Conservation (phyloP, 2,329 filamentous ascomycete species). For the Niveomyces coronatus region DNA sequence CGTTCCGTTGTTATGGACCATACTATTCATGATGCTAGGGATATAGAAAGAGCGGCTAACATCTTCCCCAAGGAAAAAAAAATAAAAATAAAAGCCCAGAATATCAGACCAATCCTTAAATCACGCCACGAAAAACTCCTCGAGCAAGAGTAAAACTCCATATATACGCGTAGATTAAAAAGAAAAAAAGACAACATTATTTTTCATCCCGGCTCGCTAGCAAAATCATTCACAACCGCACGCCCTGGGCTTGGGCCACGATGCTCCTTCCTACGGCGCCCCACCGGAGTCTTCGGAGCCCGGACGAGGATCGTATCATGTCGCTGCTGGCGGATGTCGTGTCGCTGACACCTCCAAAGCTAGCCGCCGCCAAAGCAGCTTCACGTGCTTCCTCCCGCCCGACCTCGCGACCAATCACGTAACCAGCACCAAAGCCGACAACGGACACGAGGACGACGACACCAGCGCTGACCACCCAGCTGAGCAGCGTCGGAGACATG, state of each 20-base stretch:
- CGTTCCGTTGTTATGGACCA: too few relatives aligned
- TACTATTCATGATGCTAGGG: too few relatives aligned
- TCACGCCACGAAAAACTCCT: too few relatives aligned
- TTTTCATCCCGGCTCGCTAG: not conserved
- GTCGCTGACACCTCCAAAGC: conserved; percentile 31
- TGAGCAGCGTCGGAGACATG: conserved; percentile 50
- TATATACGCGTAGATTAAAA: too few relatives aligned
- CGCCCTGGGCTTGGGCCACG: conserved; percentile 24
- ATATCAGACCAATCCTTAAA: too few relatives aligned
- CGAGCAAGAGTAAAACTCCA: not conserved
- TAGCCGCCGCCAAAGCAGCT: conserved; percentile 31
- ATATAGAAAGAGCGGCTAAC: too few relatives aligned
- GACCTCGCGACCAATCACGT: conserved; percentile 57
- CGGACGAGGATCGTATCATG: conserved; percentile 40
- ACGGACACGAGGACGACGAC: conserved; percentile 59
- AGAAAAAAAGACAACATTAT: too few relatives aligned
- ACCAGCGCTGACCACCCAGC: conserved; percentile 56
- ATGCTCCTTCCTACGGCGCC: conserved; percentile 41
- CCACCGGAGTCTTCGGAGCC: conserved; percentile 45
- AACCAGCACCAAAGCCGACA: conserved; percentile 59
- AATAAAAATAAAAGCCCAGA: too few relatives aligned
- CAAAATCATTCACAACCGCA: not conserved
- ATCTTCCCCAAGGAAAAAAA: too few relatives aligned
- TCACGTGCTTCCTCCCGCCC: conserved; percentile 44
- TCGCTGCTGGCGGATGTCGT: conserved; percentile 42